These are phyloP conservation scores for Peltaster fructicola DNA, from an alignment of 2,329 filamentous ascomycete species.

Conservation along the genomic window DNA sequence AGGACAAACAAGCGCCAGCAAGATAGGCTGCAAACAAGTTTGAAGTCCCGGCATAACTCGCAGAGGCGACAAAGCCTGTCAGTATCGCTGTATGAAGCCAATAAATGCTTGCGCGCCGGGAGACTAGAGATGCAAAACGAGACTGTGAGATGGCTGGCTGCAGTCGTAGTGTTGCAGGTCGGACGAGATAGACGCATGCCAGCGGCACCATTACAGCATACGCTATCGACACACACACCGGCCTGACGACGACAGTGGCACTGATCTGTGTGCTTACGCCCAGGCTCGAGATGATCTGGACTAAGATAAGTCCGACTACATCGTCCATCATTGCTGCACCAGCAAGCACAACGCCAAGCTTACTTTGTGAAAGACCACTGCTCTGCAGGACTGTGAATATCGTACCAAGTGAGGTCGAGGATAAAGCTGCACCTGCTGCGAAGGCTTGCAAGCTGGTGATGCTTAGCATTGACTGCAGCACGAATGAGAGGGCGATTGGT, in stretches of 20 bases:
- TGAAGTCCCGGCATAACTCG: constrained; percentile 45
- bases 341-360: constrained; percentile 45
- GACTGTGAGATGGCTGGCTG: no score
- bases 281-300: constrained; percentile 54
- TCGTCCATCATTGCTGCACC: constrained; percentile 71
- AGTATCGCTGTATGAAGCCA: constrained; percentile 34
- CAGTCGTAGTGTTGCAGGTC: constrained; percentile 21
- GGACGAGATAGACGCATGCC: constrained; percentile 27
- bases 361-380: constrained; percentile 35
- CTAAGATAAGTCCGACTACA: constrained; percentile 59
- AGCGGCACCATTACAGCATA: constrained; percentile 34
- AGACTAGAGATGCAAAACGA: no score
- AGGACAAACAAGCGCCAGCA: constrained; percentile 39
- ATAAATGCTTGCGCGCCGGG: constrained; percentile 23
- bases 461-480: constrained; percentile 32
- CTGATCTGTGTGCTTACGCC: constrained; percentile 25
- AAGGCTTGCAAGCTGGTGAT: constrained; percentile 46
- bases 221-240: constrained; percentile 32
- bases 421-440: constrained; percentile 54
- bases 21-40: constrained; percentile 44
- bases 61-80: constrained; percentile 30
- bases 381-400: constrained; percentile 48
- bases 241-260: constrained; percentile 29
- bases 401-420: constrained; percentile 58
- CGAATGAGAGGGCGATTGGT: constrained; percentile 50